phyloP scores from a whole-genome alignment of 306 rosid genomes.

The Medicago lupulina region DNA sequence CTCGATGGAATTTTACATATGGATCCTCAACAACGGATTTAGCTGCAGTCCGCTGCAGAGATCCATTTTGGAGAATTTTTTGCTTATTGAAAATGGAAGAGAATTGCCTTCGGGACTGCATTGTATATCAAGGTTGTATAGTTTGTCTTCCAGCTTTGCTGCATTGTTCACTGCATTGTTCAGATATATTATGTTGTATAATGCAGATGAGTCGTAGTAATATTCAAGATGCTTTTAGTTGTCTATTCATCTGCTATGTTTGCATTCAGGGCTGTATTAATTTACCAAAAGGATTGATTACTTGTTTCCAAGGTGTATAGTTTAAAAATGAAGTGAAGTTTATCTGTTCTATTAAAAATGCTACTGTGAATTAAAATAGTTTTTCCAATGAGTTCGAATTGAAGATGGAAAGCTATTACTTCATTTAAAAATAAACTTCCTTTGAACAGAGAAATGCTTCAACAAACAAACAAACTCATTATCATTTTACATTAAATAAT shows the following conservation, averaged over 20 bases:
- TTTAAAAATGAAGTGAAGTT: too few species aligned
- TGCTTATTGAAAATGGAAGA: constrained; percentile 15
- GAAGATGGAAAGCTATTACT: background rate
- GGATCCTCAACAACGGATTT: background rate
- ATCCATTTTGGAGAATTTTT: background rate
- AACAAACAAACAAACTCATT: too few species aligned
- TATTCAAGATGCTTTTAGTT: background rate
- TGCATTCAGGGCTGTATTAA: background rate
- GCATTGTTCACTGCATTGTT: constrained; percentile 29
- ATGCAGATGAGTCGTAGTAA: background rate
- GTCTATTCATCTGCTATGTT: background rate
- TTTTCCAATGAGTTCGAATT: background rate
- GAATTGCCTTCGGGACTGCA: background rate
- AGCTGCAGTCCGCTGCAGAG: background rate
- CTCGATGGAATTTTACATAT: background rate
- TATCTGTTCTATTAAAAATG: constrained; percentile 2
- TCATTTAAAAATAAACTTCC: too few species aligned
- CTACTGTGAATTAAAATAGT: background rate
- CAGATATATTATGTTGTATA: constrained; percentile 2
- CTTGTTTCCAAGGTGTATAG: background rate
- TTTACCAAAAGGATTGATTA: background rate
- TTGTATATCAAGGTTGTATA: constrained; percentile 6
- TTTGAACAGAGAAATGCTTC: too few species aligned
- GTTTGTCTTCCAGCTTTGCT: constrained; percentile 14
- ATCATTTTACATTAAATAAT: too few species aligned